Evolutionary conservation across 2,329 filamentous ascomycete genomes (phyloP), one percentile per base, ranked within the genome.

Genomic region (Cladophialophora carrionii): DNA sequence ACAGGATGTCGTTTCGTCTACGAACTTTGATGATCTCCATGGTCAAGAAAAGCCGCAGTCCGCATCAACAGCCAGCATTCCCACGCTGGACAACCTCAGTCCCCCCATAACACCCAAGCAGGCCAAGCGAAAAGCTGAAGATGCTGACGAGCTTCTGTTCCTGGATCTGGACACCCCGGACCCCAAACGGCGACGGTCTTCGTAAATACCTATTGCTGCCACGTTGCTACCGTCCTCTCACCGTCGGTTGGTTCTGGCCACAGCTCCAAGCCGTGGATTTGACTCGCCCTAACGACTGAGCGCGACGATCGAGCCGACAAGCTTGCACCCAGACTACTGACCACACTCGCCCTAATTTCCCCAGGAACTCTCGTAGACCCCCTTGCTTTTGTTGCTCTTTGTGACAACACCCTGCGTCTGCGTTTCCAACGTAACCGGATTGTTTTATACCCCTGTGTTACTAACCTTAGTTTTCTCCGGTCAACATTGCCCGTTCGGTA

Each of bases 161-260:
- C 58, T 72, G 6, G 68, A 70, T 31, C 49, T 69, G 22, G 66
- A 69, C 41, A 71, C 68, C 3, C 71, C 71, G 10, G 65, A 71
- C 10, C 58, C 68, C n/a, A 72, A 72, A 55, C 65, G 70, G 34
- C 66, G 57, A 32, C 64, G 69, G 29, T 64, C 69, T 29, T 71
- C 69, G 22, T 67, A 65, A 51, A 43, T 26, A 7, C 31, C 9
- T 14, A 17, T 34, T 2, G 37, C 43, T 31, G 4, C 10, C 1
- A 10, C 17, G 3, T 9, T 37, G 22, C n/a, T 24, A 43, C 37
- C 9, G 26, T 24, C 5, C 22, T 54, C n/a, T 4, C 29, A 34
- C 5, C 22, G 20, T 26, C 48, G 12, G 17, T 43, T 6, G 17
- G 37, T 43, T 7, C 37, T 43, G 37, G 37, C 37, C 8, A 43